Evolutionary conservation across 306 rosid genomes (phyloP), one percentile per base, ranked within the genome.

Genomic region (Cicer chorassanicum): DNA sequence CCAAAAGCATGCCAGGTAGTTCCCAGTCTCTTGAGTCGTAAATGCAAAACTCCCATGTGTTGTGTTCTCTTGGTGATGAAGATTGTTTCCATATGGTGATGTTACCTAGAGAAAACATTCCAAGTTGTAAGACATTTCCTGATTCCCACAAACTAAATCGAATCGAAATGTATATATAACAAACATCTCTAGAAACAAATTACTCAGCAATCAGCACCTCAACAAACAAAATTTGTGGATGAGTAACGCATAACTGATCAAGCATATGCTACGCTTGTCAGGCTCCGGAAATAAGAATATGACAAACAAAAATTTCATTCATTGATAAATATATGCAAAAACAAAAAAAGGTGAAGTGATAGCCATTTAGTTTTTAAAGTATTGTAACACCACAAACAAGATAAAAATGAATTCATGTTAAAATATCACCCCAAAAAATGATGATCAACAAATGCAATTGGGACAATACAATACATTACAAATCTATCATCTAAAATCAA

Each of bases 1-100:
- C 91, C 89, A 92, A 78, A 94, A 90, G 80, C 99, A 92, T 16
- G 97, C 96, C 66, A 88, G 76, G 79, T 94, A 94, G 84, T 85
- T 92, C 65, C 99, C 99, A 74, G 91, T 78, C 78, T 94, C 99
- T 3, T 81, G 89, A 39, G 99, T 86, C 14, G 99, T 94, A 75
- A 94, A 94, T 14, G 97, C 96, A 19, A 94, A 90, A 82, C 80
- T 95, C 68, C 93, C 95, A 45, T 85, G 86, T 57, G 99, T 94
- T 60, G 84, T 29, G 65, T 94, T 94, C 78, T 89, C 96, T 39
- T 1, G 14, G 57, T 78, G 83, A 72, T 92, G 91, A 76, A 94
- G 93, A 86, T 55, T 75, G 54, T 89, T 89, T 60, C 97, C 97
- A 51, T 90, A 90, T 2, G 99, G 99, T 57, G 99, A 94, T 73